Percentiles rank a stretch among this genome's conserved stretches.
phyloP scores from a whole-genome alignment of 73 alveolate species.

The Blepharisma japonicum region DNA sequence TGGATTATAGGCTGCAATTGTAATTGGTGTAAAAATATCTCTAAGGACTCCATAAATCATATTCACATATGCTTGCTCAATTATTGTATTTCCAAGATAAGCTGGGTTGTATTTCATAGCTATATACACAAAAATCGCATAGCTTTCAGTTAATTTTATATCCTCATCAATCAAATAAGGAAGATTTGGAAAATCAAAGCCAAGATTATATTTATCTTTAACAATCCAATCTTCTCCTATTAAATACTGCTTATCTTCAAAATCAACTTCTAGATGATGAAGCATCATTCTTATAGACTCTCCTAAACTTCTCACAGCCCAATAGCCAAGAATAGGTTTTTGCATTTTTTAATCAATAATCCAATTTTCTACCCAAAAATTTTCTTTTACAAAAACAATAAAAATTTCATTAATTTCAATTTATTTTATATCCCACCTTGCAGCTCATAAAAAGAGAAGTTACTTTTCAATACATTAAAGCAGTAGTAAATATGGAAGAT shows the following conservation, averaged over 20 bases:
- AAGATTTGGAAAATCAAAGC: constrained; percentile 33
- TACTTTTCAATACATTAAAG: too few relatives aligned
- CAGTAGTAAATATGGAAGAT: background rate
- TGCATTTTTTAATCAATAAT: too few relatives aligned
- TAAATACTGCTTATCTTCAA: constrained; percentile 29
- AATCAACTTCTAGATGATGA: constrained; percentile 37
- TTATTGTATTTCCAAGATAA: constrained; percentile 35
- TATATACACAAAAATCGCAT: constrained; percentile 36
- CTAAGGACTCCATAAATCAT: constrained; percentile 31
- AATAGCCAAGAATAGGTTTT: constrained; percentile 41
- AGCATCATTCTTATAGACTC: constrained; percentile 37
- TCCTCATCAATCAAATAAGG: constrained; percentile 47
- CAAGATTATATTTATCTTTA: constrained; percentile 13
- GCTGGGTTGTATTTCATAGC: constrained; percentile 39
- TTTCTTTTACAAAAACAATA: too few relatives aligned
- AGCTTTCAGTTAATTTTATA: constrained; percentile 33
- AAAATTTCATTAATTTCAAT: too few relatives aligned
- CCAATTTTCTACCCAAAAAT: too few relatives aligned
- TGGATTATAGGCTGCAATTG: constrained; percentile 2
- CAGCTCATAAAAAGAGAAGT: too few relatives aligned
- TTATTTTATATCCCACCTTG: constrained; percentile 47
- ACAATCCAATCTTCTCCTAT: constrained; percentile 35
- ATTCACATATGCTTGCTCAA: constrained; percentile 29
- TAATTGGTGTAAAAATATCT: constrained; percentile 10
- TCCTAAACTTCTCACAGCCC: constrained; percentile 50